Evolutionary conservation across 73 alveolate species (phyloP), one percentile per base, ranked within the genome.

Genomic region (Symbiodinium natans): DNA sequence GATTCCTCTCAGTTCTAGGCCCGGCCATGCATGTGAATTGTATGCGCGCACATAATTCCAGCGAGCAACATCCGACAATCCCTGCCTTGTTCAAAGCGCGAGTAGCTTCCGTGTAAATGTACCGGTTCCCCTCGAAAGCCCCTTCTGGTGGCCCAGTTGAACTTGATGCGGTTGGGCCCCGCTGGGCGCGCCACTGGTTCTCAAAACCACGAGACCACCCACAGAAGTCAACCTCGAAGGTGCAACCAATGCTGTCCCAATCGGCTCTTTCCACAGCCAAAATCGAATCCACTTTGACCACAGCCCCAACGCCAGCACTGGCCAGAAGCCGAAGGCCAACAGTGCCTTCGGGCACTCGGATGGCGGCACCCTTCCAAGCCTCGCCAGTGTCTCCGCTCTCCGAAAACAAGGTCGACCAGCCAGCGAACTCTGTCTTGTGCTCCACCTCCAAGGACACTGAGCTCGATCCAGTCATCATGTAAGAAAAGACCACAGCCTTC

Each of bases 371-470:
- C 74, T 56, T 56, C 31, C 74, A 13, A 8, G 33, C 75, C 33
- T 15, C 75, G 75, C 36, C 75, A 56, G 27, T 15, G 75, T 56
- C 75, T 0, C 31, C 75, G 34, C 2, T 17, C 6, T 56, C 1
- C 27, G 27, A 15, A 56, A 56, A 56, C 75, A 56, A 56, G 75
- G 34, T 56, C 75, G 74, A 56, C 74, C 74, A 56, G 74, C 74
- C 31, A 56, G 74, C 25, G 33, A 56, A 56, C 74, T 56, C 74
- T 56, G 74, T 56, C 74, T 56, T 56, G 74, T 21, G 74, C 15
- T 56, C 74, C 74, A 56, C 74, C 74, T 56, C 74, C 74, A n/a
- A 56, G 74, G 74, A 56, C 74, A 56, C 74, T 56, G 74, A 56
- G 25, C 74, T 56, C 74, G 74, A 56, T 56, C 74, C 74, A 56